Base-by-base conservation (phyloP, 2,329 filamentous ascomycete genomes). In the Monosporascus sp. region DNA sequence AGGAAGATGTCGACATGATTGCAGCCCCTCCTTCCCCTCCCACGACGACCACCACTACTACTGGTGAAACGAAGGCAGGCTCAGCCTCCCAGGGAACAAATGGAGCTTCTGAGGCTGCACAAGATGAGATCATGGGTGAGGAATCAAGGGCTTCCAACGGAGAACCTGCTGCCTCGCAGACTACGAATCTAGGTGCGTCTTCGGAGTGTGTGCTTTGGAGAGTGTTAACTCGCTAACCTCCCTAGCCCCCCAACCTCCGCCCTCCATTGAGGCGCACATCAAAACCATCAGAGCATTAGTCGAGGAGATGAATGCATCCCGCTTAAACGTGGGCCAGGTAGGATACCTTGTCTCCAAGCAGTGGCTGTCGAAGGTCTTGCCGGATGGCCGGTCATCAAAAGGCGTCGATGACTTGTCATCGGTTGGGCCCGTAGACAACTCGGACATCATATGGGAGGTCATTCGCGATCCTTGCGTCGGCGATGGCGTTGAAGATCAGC, bases 361-460 rank as follows among this genome's bases (percentile, higher is more conserved):
- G 55, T 97, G 94, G 94, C 78, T 97, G 36, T 78, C 81, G 53
- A 82, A 84, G 55, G 90, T 94, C 3, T 76, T 87, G 55, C 81
- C 87, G 24, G 78, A 89, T 52, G 82, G 82, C 48, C 77, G 81
- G 8, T 80, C 83, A n/a, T 70, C 76, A 17, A 79, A 81, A 53
- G 78, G 76, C 20, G 76, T 79, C 57, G 79, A 82, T 56, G 88
- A 88, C 57, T 73, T 78, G n/a, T 67, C 77, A 11, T 62, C 73
- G 7, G 80, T 94, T 52, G 91, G 91, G 1, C 88, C 90, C 0
- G 82, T 97, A 34, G 91, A 97, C 75, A 97, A 97, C 66, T 85
- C 88, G 0, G 88, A 92, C 65, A 85, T 97, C 56, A 84, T 92
- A 50, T 76, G 85, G 55, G 79, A 85, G 57, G 76, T 79, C 37